A percentile compares a stretch with the other conserved stretches of the same genome.
Conservation (phyloP, 2,329 filamentous ascomycete species). For the Penicillium italicum region DNA sequence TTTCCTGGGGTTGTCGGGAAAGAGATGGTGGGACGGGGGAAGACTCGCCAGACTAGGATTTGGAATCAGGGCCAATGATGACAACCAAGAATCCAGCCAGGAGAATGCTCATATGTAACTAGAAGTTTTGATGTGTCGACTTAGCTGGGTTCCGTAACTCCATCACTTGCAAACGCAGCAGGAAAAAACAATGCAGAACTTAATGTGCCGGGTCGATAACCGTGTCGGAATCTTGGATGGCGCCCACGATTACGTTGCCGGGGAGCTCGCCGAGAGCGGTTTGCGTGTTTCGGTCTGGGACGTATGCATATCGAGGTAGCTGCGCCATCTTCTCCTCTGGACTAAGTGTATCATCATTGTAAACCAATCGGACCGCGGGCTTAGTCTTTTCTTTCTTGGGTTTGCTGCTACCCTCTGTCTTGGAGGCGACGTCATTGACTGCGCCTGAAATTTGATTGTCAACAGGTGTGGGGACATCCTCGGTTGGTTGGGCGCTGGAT, state of each 20-base stretch:
- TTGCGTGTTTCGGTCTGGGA: constrained; percentile 45
- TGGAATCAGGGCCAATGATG: constrained; percentile 33
- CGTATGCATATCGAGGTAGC: constrained; percentile 71
- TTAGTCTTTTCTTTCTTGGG: constrained; percentile 68
- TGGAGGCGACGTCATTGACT: constrained; percentile 39
- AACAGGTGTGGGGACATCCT: constrained; percentile 42
- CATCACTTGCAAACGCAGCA: constrained; percentile 9
- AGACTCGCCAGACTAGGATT: constrained; percentile 29
- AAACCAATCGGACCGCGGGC: constrained; percentile 64
- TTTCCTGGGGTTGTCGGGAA: background rate
- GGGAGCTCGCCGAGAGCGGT: constrained; percentile 36
- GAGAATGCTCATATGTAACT: constrained; percentile 28
- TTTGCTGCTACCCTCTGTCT: constrained; percentile 53
- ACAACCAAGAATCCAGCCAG: constrained; percentile 20
- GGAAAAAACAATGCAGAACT: constrained; percentile 5
- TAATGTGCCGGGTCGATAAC: constrained; percentile 35
- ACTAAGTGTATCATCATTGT: constrained; percentile 73
- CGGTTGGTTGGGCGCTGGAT: constrained; percentile 21
- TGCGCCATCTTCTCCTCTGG: constrained; percentile 86
- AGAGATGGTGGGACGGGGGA: constrained; percentile 1
- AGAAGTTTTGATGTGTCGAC: constrained; percentile 35
- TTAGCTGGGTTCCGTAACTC: constrained; percentile 35
- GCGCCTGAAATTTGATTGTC: constrained; percentile 53
- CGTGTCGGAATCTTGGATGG: constrained; percentile 34
- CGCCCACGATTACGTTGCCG: constrained; percentile 33